Base-by-base conservation (phyloP, 2,329 filamentous ascomycete species). In the Aspergillus sp. region DNA sequence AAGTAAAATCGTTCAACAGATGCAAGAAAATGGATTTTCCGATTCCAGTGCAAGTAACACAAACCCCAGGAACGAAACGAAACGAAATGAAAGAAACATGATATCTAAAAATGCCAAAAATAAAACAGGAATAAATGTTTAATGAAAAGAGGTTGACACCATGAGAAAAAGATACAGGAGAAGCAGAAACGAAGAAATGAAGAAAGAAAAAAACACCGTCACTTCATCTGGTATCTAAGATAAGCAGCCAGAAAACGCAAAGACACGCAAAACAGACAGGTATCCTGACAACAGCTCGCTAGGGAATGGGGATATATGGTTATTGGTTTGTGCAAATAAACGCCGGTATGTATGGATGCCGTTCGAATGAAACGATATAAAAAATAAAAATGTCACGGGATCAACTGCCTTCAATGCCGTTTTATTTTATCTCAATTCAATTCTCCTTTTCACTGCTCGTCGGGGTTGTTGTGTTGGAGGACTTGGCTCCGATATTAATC, bases 401-500 rank as follows among this genome's bases (percentile, higher is more conserved):
- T 57, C 42, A 58, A 52, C 50, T 48, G 39, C 55, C 53, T 46
- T 59, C 54, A 17, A 58, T 55, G 17, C 51, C 52, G 44, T 58
- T 51, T 42, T 53, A 30, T 60, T 20, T 63, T 53, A 32, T 55
- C 55, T 44, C 55, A 54, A 33, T 66, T 64, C 48, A 54, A 33
- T 66, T 64, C 48, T 68, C 60, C 48, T 64, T 63, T 45, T 65
- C 62, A 17, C 53, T 62, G 46, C 42, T 55, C 46, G 59, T 49
- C 22, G 53, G 55, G 9, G 45, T 52, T 47, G 19, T 58, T 58
- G 33, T 51, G 49, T 9, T 47, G 20, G 53, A 30, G 9, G 60
- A 51, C 47, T 62, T 62, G 43, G 63, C 55, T 15, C 65, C 60
- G 5, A 72, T 44, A 44, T 67, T 71, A 50, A 72, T 70, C 12